Conservation (phyloP, 1,284 basidiomycete species). For the Porogramme epimiltina region DNA sequence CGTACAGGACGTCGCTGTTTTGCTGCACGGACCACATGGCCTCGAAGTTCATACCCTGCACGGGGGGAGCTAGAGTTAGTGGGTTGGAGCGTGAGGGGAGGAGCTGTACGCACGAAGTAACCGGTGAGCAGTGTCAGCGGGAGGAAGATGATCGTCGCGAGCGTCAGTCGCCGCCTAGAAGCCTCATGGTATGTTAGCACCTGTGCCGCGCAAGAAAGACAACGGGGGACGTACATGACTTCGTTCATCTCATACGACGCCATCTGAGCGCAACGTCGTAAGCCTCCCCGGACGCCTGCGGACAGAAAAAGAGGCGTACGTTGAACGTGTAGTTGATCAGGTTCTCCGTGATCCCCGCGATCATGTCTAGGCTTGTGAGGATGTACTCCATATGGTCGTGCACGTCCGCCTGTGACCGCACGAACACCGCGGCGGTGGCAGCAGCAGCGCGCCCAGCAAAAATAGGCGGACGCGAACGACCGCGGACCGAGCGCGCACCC, state of each 20-base stretch:
- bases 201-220: background rate
- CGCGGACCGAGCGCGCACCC: too few species aligned
- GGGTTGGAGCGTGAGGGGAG: background rate
- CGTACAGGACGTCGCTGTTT: slow-evolving; percentile 56
- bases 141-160: slow-evolving; percentile 70
- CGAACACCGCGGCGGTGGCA: background rate
- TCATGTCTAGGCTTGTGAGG: slow-evolving; percentile 67
- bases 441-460: background rate
- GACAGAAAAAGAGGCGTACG: slow-evolving; percentile 30
- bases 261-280: slow-evolving; percentile 41
- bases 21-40: slow-evolving; percentile 50
- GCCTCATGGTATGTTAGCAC: background rate
- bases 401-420: slow-evolving; percentile 59
- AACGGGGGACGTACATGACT: slow-evolving; percentile 50
- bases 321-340: slow-evolving; percentile 72
- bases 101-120: slow-evolving; percentile 58
- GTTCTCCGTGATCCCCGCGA: slow-evolving; percentile 66
- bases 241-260: slow-evolving; percentile 73
- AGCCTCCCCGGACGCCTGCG: background rate
- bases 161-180: slow-evolving; percentile 52
- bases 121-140: slow-evolving; percentile 72
- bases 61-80: slow-evolving; percentile 3
- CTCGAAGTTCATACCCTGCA: slow-evolving; percentile 70
- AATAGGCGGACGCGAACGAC: too few species aligned
- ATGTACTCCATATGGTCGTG: slow-evolving; percentile 74